Evolutionary conservation across 345 rosid species (phyloP), one percentile per base, ranked within the genome.

Genomic region (Cardamine chenopodiifolia): DNA sequence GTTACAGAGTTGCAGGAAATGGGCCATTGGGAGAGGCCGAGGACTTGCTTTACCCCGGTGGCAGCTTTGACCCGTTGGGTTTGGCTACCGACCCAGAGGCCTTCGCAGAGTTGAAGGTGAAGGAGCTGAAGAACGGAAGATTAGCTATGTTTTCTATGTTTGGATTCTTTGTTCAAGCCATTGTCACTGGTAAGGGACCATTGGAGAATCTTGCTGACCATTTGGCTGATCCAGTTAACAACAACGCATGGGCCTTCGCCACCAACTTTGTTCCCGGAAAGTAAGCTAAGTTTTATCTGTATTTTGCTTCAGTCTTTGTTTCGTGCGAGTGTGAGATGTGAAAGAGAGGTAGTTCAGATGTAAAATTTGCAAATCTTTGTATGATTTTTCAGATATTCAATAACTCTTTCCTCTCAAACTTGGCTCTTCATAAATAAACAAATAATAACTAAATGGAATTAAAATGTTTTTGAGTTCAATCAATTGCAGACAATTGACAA

Each of bases 1-100:
- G 97, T 6, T 90, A 85, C 85, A 78, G 93, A 22, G 62, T 85
- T 40, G 93, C 91, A 0, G 93, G 93, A 6, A 6, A 72, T 15
- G 82, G 86, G 26, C 85, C 84, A 0, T 80, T 85, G 20, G 83
- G 86, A 5, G 82, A 85, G 66, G 84, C 79, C 31, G 75, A 78
- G 10, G 83, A 85, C 53, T 79, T 85, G 55, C 31, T 79, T 9
- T 81, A 79, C 80, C 86, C 83, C 3, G 83, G 86, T 11, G 83
- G 86, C n/a, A 81, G 82, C 81, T 81, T 85, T 34, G 86, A 83
- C 72, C 86, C 86, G 37, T 68, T 79, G 68, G 83, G 76, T 44
- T 76, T 83, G 26, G 88, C 86, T 60, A 78, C 76, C 4, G 85
- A 83, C 67, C 84, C 83, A 6, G 83, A 82, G 9, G 78, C 85